phyloP scores from a whole-genome alignment of 2,329 filamentous ascomycete genomes.

The Ceratocystis ficicola region DNA sequence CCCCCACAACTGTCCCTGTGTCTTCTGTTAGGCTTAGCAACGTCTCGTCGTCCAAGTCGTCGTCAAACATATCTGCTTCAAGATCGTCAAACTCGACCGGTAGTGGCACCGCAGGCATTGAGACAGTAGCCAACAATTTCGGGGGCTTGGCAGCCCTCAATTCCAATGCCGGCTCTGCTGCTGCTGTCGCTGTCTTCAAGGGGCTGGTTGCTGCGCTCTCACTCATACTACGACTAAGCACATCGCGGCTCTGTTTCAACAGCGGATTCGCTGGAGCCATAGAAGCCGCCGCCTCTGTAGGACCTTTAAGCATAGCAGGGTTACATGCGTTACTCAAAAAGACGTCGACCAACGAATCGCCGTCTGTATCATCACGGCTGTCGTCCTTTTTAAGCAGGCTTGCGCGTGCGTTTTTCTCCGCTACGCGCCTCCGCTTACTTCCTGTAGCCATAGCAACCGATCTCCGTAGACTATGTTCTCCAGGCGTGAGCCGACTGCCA shows the following conservation, averaged over 20 bases:
- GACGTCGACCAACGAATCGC: slow-evolving; percentile 20
- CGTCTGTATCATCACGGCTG: not conserved
- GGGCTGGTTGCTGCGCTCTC: slow-evolving; percentile 7
- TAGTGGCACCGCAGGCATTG: not conserved
- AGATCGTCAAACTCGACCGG: slow-evolving; percentile 19
- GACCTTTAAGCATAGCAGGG: slow-evolving; percentile 11
- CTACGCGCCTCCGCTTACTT: slow-evolving; percentile 16
- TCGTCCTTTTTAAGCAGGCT: slow-evolving; percentile 16
- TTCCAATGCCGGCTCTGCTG: not conserved
- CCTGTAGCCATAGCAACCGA: slow-evolving; percentile 18
- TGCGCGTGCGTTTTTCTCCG: slow-evolving; percentile 13
- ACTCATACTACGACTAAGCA: slow-evolving; percentile 17
- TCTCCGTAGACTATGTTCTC: slow-evolving; percentile 16
- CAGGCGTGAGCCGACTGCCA: not conserved
- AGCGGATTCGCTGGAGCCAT: not conserved
- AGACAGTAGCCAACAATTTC: not conserved
- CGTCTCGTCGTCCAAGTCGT: slow-evolving; percentile 20
- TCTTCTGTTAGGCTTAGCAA: slow-evolving; percentile 17
- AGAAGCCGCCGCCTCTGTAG: not conserved
- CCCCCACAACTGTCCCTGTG: slow-evolving; percentile 12
- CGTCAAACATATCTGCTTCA: slow-evolving; percentile 23
- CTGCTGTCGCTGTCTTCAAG: not conserved
- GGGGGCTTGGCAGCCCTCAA: not conserved
- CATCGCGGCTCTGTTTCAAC: not conserved
- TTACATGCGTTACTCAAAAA: slow-evolving; percentile 20